Evolutionary conservation across 768 basidiomycete genomes (phyloP).

Genomic region (Leccinum disarticulatum): DNA sequence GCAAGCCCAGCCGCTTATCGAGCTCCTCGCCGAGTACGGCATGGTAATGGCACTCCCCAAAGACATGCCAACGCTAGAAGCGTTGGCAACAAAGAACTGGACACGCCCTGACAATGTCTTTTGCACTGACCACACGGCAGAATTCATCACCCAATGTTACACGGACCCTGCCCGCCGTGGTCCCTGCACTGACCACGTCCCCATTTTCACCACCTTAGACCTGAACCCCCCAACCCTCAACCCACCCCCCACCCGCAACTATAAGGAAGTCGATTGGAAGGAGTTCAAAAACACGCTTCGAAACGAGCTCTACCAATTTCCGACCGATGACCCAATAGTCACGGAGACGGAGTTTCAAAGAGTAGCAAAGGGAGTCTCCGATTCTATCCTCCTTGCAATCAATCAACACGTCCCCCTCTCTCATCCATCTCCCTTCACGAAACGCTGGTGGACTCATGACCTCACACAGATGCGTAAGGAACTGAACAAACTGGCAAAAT

Average conservation of each 20-base stretch:
- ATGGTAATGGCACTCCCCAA: constrained; percentile 38
- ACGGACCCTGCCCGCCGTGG: fast-evolving
- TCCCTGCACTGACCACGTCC: constrained; percentile 14
- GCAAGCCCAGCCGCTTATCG: neutral
- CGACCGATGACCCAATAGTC: neutral
- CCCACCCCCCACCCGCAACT: neutral
- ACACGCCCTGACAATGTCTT: constrained; percentile 13
- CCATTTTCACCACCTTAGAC: neutral
- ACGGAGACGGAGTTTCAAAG: neutral
- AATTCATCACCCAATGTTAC: neutral
- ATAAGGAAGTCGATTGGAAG: neutral
- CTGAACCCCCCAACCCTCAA: fast-evolving
- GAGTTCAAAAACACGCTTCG: neutral
- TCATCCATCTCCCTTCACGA: neutral
- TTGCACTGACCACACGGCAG: neutral
- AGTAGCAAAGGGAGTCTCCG: neutral
- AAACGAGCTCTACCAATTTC: neutral
- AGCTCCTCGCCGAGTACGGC: constrained; percentile 3
- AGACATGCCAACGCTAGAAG: constrained; percentile 36
- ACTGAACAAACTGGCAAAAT: neutral
- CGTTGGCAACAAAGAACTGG: constrained; percentile 30
- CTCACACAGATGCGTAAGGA: neutral
- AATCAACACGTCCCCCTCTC: neutral
- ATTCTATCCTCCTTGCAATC: fast-evolving
- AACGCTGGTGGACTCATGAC: neutral